These are phyloP conservation scores for Pouteria campechiana DNA, from an alignment of 179 eudicot species.

Conservation along the genomic window DNA sequence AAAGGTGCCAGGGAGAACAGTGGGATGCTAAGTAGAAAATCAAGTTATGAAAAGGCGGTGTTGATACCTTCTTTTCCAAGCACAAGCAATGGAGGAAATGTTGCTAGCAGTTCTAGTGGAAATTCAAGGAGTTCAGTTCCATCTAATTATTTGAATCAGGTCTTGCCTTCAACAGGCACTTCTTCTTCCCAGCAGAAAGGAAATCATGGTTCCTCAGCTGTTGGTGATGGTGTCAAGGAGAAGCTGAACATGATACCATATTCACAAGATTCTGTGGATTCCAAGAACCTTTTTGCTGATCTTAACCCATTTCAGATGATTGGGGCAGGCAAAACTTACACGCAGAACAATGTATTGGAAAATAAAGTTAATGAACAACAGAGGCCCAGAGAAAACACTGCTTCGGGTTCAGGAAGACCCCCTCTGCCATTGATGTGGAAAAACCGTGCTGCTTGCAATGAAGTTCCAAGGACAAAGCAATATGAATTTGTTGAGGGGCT, in stretches of 20 bases:
- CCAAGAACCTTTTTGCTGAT: constrained; percentile 85
- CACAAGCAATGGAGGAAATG: constrained; percentile 24
- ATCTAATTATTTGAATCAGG: constrained; percentile 41
- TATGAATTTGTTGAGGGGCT: constrained; percentile 35
- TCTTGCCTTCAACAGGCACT: constrained; percentile 48
- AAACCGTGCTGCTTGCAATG: constrained; percentile 63
- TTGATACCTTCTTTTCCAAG: constrained; percentile 28
- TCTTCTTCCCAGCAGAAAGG: constrained; percentile 76
- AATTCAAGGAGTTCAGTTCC: constrained; percentile 21
- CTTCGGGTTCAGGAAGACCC: constrained; percentile 51
- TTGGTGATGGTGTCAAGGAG: constrained; percentile 69
- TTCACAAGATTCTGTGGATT: constrained; percentile 40
- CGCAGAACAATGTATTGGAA: constrained; percentile 37
- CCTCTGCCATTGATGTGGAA: constrained; percentile 76
- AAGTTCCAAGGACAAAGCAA: constrained; percentile 46
- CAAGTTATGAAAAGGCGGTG: constrained; percentile 21
- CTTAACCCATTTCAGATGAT: constrained; percentile 83
- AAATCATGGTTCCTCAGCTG: constrained; percentile 65
- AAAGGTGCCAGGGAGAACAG: constrained; percentile 14
- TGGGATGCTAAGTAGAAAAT: constrained; percentile 15
- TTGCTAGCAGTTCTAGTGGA: constrained; percentile 54
- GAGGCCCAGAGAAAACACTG: constrained; percentile 41
- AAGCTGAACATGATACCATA: constrained; percentile 82
- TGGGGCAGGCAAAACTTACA: constrained; percentile 53
- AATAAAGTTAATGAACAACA: constrained; percentile 40